Evolutionary conservation across 2,329 filamentous ascomycete genomes (phyloP).

Genomic region (Sclerotinia glacialis): DNA sequence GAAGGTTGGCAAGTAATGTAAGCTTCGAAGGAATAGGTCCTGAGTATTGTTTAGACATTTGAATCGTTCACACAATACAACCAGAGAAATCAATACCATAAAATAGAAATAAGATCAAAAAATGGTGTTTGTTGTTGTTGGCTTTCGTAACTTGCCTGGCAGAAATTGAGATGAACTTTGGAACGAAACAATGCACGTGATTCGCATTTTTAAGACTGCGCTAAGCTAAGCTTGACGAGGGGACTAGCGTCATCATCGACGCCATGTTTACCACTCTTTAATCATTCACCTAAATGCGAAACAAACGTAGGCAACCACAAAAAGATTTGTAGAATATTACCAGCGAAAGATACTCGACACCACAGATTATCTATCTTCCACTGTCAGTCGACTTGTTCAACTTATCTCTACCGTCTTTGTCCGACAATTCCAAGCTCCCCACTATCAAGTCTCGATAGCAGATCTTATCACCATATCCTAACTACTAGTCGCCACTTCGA

Average conservation of each 20-base stretch:
- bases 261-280: conserved; percentile 28
- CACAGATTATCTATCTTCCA: background rate
- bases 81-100: background rate
- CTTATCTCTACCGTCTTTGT: conserved; percentile 24
- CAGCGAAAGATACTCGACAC: conserved; percentile 5
- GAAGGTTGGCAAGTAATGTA: conserved; percentile 36
- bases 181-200: conserved; percentile 1
- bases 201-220: background rate
- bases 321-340: conserved; percentile 11
- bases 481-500: conserved; percentile 15
- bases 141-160: background rate
- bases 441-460: conserved; percentile 27
- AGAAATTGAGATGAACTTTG: background rate
- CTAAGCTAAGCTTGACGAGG: conserved; percentile 13
- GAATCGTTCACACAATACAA: background rate
- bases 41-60: conserved; percentile 31
- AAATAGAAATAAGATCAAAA: background rate
- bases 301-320: conserved; percentile 27
- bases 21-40: conserved; percentile 36
- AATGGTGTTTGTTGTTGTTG: background rate
- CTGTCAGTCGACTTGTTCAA: background rate
- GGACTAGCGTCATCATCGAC: conserved; percentile 28
- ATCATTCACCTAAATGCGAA: conserved; percentile 27
- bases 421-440: conserved; percentile 28
- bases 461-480: conserved; percentile 15